phyloP scores from a whole-genome alignment of 164 flowering plant species.

The Berberis thunbergii region DNA sequence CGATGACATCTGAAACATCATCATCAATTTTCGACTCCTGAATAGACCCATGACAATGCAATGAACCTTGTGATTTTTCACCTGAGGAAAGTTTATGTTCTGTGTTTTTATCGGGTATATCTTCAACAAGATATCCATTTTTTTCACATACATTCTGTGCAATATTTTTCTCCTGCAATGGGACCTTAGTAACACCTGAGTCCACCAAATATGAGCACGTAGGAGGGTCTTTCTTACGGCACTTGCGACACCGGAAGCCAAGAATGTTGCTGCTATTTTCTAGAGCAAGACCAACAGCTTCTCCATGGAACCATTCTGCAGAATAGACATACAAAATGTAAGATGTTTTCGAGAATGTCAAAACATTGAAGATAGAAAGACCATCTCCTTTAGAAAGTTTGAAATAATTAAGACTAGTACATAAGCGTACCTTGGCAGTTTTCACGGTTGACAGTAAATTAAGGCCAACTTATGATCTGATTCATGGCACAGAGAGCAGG shows the following conservation, averaged over 20 bases:
- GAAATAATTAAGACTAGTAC: background rate
- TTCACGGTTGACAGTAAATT: constrained; percentile 30
- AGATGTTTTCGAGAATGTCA: too few relatives aligned
- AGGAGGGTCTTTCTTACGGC: constrained; percentile 54
- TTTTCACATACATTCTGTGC: constrained; percentile 1
- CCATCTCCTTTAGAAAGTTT: background rate
- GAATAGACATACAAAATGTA: background rate
- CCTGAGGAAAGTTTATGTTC: constrained; percentile 1
- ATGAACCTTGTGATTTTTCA: background rate
- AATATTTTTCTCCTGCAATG: constrained; percentile 9
- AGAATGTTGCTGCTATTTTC: constrained; percentile 34
- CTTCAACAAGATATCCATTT: constrained; percentile 12
- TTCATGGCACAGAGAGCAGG: constrained; percentile 63
- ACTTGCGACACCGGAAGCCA: constrained; percentile 78
- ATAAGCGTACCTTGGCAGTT: constrained; percentile 45
- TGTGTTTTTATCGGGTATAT: constrained; percentile 11
- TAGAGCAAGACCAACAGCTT: constrained; percentile 53
- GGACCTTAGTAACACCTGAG: constrained; percentile 7
- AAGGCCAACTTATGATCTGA: constrained; percentile 22
- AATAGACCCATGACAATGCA: too few relatives aligned
- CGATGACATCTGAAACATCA: too few relatives aligned
- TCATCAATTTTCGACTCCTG: too few relatives aligned
- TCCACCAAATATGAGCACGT: constrained; percentile 34
- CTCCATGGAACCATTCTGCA: constrained; percentile 93
- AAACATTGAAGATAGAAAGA: background rate